Evolutionary conservation across 2,329 filamentous ascomycete genomes (phyloP).

Genomic region (Stemphylium beticola): DNA sequence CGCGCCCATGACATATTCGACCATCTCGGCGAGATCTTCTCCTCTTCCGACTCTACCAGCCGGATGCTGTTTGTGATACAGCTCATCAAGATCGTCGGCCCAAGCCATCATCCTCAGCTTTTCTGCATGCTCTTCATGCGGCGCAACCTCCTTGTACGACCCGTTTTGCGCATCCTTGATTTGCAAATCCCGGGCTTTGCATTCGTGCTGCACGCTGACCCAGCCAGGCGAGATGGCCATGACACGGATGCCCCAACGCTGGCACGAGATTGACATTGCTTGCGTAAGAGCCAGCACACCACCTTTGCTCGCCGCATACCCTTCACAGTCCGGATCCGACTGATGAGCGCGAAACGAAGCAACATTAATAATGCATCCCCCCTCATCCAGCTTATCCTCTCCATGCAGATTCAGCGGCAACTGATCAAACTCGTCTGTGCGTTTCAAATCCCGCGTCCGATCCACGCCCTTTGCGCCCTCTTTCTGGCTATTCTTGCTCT

Average conservation of each 20-base stretch:
- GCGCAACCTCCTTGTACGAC: constrained; percentile 19
- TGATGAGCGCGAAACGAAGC: constrained; percentile 58
- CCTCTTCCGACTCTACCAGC: constrained; percentile 57
- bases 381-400: constrained; percentile 29
- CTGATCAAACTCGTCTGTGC: constrained; percentile 27
- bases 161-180: constrained; percentile 31
- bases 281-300: constrained; percentile 58
- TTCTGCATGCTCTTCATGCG: constrained; percentile 24
- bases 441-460: constrained; percentile 25
- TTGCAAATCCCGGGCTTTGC: constrained; percentile 49
- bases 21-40: constrained; percentile 54
- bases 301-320: constrained; percentile 58
- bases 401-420: constrained; percentile 28
- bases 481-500: constrained; percentile 24
- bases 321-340: constrained; percentile 57
- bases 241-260: constrained; percentile 52
- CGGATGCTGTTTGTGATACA: constrained; percentile 58
- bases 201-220: constrained; percentile 57
- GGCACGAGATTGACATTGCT: constrained; percentile 55
- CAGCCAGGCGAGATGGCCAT: constrained; percentile 59
- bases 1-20: constrained; percentile 50
- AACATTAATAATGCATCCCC: constrained; percentile 51
- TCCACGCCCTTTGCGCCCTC: constrained; percentile 19
- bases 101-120: constrained; percentile 38
- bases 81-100: constrained; percentile 54